Evolutionary conservation across 1,284 basidiomycete genomes (phyloP).

Genomic region (Clitocybe nebularis): DNA sequence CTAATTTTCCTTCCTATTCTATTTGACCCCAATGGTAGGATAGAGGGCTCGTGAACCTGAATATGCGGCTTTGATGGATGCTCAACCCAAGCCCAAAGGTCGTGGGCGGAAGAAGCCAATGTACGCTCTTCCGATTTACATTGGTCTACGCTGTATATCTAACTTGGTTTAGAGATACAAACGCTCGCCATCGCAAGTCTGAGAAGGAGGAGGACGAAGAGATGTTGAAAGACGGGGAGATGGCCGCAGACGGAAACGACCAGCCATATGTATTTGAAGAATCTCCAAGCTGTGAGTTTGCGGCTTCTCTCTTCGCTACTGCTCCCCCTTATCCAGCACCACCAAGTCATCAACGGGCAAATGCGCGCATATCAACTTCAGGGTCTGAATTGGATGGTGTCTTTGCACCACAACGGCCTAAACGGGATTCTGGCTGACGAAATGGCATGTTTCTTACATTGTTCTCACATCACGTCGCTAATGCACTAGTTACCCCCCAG

Average conservation of each 20-base stretch:
- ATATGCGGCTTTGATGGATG: constrained; percentile 87
- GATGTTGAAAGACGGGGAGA: constrained; percentile 81
- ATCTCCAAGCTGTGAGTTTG: constrained; percentile 77
- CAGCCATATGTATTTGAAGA: constrained; percentile 91
- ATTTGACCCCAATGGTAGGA: constrained; percentile 3
- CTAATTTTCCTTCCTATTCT: neutral
- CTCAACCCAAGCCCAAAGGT: constrained; percentile 77
- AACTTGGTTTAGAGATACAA: constrained; percentile 56
- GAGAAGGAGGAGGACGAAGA: constrained; percentile 99
- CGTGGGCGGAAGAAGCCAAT: constrained; percentile 76
- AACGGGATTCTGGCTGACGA: constrained; percentile 94
- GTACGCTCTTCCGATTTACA: constrained; percentile 36
- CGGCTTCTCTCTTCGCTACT: neutral
- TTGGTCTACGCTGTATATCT: neutral
- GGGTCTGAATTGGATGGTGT: constrained; percentile 97
- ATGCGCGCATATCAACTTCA: constrained; percentile 97
- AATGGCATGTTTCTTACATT: constrained; percentile 57
- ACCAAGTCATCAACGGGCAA: constrained; percentile 78
- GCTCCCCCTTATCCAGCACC: constrained; percentile 10
- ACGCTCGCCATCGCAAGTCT: constrained; percentile 85
- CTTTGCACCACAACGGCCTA: constrained; percentile 87
- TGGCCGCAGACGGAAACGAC: constrained; percentile 77
- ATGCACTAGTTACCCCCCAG: constrained; percentile 36
- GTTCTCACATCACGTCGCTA: constrained; percentile 5
- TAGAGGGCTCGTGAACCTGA: constrained; percentile 90